Evolutionary conservation across 108 stramenopile genomes (phyloP).

Genomic region (Nannochloropsis salina): DNA sequence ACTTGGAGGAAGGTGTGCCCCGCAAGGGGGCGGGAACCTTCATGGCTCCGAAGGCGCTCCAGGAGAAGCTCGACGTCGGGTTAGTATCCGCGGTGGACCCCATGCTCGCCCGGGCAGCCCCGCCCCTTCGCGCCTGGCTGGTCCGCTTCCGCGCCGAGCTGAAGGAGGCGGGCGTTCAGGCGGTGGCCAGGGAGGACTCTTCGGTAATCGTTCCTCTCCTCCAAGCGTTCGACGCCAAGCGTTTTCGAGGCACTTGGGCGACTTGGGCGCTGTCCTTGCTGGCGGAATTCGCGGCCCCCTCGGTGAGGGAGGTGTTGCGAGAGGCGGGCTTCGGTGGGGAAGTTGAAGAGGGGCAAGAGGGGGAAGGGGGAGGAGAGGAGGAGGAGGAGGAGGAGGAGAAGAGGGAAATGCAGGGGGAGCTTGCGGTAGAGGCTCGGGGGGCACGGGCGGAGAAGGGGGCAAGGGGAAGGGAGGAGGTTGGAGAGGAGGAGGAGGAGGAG

Average conservation of each 20-base stretch:
- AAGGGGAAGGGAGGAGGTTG: background rate
- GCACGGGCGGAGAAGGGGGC: background rate
- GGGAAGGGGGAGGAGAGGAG: background rate
- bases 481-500: background rate
- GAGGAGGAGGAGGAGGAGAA: background rate
- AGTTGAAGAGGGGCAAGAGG: background rate
- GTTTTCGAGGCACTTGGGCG: background rate
- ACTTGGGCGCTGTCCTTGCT: background rate
- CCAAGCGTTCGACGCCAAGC: background rate
- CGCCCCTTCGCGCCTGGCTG: background rate
- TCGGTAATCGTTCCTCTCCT: background rate
- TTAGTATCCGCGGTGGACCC: background rate
- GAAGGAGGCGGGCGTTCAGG: background rate
- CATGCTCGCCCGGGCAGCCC: background rate
- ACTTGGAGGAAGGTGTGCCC: background rate
- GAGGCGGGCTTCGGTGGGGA: constrained; percentile 7
- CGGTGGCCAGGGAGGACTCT: background rate
- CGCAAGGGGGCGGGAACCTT: background rate
- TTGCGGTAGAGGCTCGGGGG: background rate
- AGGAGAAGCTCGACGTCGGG: background rate
- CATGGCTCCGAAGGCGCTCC: background rate
- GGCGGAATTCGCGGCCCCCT: background rate
- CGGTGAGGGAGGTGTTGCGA: background rate
- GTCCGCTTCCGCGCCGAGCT: background rate
- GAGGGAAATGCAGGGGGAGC: background rate